phyloP scores from a whole-genome alignment of 176 grass and related monocot genomes.

The Thinopyrum elongatum region DNA sequence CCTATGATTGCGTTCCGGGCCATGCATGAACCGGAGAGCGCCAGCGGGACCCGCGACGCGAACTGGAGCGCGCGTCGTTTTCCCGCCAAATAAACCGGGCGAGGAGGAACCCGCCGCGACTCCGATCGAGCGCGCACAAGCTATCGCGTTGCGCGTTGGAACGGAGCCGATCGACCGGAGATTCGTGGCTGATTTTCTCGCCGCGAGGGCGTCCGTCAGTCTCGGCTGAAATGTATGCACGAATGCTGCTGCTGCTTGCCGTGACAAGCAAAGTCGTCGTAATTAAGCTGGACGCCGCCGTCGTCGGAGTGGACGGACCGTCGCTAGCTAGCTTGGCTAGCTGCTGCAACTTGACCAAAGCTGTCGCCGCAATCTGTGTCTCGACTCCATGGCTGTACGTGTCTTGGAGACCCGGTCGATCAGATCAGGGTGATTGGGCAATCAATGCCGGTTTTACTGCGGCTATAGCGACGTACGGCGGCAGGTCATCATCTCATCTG shows the following conservation, averaged over 20 bases:
- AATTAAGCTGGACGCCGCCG: neutral
- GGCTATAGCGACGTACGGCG: neutral
- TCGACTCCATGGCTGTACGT: neutral
- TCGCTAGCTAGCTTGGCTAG: neutral
- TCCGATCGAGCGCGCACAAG: too few relatives aligned
- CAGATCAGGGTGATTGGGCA: neutral
- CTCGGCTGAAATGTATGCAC: conserved; percentile 20
- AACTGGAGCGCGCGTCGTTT: neutral
- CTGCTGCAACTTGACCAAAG: neutral
- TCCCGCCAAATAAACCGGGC: neutral
- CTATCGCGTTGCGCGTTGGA: neutral
- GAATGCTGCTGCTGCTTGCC: neutral
- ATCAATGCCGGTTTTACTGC: neutral
- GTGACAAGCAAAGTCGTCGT: neutral
- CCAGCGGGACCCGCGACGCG: neutral
- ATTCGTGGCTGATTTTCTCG: neutral
- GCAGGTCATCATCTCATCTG: neutral
- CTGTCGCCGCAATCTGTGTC: neutral
- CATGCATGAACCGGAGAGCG: neutral
- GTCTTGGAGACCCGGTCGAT: neutral
- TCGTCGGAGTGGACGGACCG: neutral
- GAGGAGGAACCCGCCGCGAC: neutral
- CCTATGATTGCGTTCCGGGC: too few relatives aligned
- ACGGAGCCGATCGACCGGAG: neutral
- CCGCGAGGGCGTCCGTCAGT: neutral